A percentile compares a stretch with the other conserved stretches of the same genome.
phyloP scores from a whole-genome alignment of 805 yeast genomes.

The Teunomyces cretensis region DNA sequence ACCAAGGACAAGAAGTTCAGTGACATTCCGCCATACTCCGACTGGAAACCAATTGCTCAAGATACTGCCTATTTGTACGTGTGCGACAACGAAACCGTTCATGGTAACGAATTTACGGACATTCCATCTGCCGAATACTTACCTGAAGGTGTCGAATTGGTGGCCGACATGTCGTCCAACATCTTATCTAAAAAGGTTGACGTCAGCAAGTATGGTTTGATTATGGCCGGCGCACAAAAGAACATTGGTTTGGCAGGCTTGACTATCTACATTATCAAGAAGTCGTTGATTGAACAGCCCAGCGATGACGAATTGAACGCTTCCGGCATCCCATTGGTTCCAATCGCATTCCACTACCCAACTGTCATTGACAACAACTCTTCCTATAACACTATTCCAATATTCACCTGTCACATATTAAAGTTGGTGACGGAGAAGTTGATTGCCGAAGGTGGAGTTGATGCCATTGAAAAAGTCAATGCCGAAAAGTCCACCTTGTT shows the following conservation, averaged over 20 bases:
- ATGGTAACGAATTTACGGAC: constrained; percentile 78
- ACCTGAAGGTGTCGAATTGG: constrained; percentile 71
- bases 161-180: constrained; percentile 94
- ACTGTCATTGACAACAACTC: constrained; percentile 85
- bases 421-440: constrained; percentile 71
- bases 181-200: constrained; percentile 80
- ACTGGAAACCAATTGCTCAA: constrained; percentile 60
- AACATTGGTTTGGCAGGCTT: constrained; percentile 97
- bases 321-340: constrained; percentile 72
- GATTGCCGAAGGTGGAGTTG: constrained; percentile 70
- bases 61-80: constrained; percentile 82
- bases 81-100: constrained; percentile 97
- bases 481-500: constrained; percentile 60
- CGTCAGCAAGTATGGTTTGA: constrained; percentile 79
- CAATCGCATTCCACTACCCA: constrained; percentile 87
- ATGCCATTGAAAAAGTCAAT: constrained; percentile 56
- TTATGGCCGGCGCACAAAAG: constrained; percentile 98
- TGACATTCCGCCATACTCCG: constrained; percentile 59
- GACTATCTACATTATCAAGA: constrained; percentile 86
- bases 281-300: constrained; percentile 68
- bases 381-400: constrained; percentile 94
- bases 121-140: constrained; percentile 55
- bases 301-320: constrained; percentile 57
- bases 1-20: constrained; percentile 63
- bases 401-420: constrained; percentile 84